These are phyloP conservation scores for Carex scoparia DNA, from an alignment of 176 grass and related monocot genomes.

Conservation along the genomic window DNA sequence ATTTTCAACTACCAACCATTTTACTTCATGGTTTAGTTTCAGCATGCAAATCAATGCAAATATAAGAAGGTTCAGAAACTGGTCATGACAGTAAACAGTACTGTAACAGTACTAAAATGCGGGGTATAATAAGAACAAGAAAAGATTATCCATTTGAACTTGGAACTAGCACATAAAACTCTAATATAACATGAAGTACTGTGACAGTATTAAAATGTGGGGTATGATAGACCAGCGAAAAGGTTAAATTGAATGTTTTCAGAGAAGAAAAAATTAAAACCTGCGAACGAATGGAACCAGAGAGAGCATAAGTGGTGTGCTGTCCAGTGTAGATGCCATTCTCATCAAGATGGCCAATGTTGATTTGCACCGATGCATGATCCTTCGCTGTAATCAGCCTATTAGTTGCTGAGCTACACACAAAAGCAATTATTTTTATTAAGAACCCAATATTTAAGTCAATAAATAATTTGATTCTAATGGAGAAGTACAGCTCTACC, in stretches of 20 bases:
- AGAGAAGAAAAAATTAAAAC: constrained; percentile 21
- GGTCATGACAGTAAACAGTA: background rate
- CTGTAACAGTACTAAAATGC: background rate
- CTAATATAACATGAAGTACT: no score
- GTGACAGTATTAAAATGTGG: background rate
- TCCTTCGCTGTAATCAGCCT: constrained; percentile 50
- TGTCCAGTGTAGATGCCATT: constrained; percentile 61
- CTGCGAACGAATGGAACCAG: constrained; percentile 77
- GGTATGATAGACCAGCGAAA: background rate
- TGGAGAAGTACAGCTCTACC: no score
- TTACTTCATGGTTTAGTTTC: background rate
- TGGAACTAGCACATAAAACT: background rate
- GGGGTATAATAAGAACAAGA: background rate
- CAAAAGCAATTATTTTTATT: background rate
- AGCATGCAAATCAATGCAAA: background rate
- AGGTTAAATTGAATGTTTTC: background rate
- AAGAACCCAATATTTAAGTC: background rate
- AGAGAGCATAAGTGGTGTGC: constrained; percentile 67
- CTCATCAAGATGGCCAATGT: constrained; percentile 66
- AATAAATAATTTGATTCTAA: no score
- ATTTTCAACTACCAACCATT: background rate
- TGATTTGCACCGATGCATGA: constrained; percentile 81
- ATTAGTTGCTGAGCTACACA: constrained; percentile 70
- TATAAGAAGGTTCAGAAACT: background rate
- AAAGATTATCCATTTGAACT: background rate